Evolutionary conservation across 1,284 basidiomycete species (phyloP).

Genomic region (Stygiomarasmius scandens): DNA sequence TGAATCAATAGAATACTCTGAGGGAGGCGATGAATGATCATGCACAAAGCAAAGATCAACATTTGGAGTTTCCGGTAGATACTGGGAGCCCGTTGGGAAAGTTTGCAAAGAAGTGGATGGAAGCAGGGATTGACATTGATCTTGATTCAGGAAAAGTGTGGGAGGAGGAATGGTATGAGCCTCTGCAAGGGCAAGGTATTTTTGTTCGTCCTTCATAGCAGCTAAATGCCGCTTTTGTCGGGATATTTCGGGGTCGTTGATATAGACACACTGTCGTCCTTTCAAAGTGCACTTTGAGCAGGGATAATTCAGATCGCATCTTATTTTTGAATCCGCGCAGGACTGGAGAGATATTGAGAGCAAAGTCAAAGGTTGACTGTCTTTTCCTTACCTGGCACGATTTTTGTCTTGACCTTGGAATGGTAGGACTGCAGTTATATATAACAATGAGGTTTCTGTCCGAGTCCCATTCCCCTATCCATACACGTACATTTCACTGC

Average conservation of each 20-base stretch:
- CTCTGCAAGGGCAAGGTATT: too few relatives aligned
- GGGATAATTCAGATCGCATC: slow-evolving; percentile 68
- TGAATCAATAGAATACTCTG: too few relatives aligned
- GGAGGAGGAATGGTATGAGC: too few relatives aligned
- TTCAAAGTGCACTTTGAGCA: slow-evolving; percentile 65
- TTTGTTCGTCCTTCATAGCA: slow-evolving; percentile 24
- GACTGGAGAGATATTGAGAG: slow-evolving; percentile 38
- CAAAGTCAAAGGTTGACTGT: not conserved
- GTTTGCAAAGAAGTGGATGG: too few relatives aligned
- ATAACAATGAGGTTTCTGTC: not conserved
- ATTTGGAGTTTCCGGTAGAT: too few relatives aligned
- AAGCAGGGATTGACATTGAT: too few relatives aligned
- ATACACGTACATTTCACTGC: slow-evolving; percentile 53
- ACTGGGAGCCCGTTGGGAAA: too few relatives aligned
- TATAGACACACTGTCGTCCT: slow-evolving; percentile 63
- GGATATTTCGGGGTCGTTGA: slow-evolving; percentile 46
- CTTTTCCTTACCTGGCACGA: slow-evolving; percentile 40
- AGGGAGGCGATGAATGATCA: too few relatives aligned
- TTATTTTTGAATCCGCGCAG: slow-evolving; percentile 72
- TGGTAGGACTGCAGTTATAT: slow-evolving; percentile 7
- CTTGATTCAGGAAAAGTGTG: too few relatives aligned
- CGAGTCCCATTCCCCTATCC: not conserved
- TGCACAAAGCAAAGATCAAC: too few relatives aligned
- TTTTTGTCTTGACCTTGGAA: slow-evolving; percentile 45
- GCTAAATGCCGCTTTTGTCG: slow-evolving; percentile 37